Percentiles rank a stretch among this genome's conserved stretches.
phyloP scores from a whole-genome alignment of 345 rosid genomes.

The Diplotaxis tenuifolia region DNA sequence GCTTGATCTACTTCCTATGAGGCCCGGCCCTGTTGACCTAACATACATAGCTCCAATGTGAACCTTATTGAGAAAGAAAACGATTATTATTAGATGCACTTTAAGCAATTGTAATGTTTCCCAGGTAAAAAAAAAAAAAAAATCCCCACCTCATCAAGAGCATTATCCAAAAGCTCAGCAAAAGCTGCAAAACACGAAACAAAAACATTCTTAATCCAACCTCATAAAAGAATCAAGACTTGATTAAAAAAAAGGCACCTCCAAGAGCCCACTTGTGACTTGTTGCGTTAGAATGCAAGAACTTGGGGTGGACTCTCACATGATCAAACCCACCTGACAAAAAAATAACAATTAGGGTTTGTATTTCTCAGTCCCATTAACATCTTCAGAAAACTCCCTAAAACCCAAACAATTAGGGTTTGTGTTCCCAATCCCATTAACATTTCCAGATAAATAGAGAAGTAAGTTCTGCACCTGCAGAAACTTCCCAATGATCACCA shows the following conservation, averaged over 20 bases:
- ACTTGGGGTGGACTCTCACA: too few relatives aligned
- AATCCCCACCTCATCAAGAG: slow-evolving; percentile 72
- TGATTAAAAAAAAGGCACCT: slow-evolving; percentile 42
- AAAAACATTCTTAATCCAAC: neutral
- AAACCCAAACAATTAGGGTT: too few relatives aligned
- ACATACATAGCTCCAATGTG: slow-evolving; percentile 76
- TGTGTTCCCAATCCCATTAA: too few relatives aligned
- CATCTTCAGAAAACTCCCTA: too few relatives aligned
- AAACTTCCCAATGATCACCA: slow-evolving; percentile 49
- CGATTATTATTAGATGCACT: neutral
- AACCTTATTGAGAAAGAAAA: slow-evolving; percentile 39
- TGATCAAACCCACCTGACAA: slow-evolving; percentile 83
- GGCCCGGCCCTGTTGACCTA: too few relatives aligned
- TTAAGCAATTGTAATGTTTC: neutral
- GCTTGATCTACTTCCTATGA: too few relatives aligned
- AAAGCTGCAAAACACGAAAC: slow-evolving; percentile 50
- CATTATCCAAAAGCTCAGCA: too few relatives aligned
- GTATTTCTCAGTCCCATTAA: too few relatives aligned
- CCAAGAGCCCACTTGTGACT: slow-evolving; percentile 99
- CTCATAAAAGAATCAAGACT: neutral
- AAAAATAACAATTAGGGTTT: too few relatives aligned
- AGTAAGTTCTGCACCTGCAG: slow-evolving; percentile 45
- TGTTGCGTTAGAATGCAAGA: too few relatives aligned
- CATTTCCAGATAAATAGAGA: neutral
- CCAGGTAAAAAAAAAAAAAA: neutral